phyloP scores from a whole-genome alignment of 441 rosid genomes.

The Pelargonium cotyledonis region DNA sequence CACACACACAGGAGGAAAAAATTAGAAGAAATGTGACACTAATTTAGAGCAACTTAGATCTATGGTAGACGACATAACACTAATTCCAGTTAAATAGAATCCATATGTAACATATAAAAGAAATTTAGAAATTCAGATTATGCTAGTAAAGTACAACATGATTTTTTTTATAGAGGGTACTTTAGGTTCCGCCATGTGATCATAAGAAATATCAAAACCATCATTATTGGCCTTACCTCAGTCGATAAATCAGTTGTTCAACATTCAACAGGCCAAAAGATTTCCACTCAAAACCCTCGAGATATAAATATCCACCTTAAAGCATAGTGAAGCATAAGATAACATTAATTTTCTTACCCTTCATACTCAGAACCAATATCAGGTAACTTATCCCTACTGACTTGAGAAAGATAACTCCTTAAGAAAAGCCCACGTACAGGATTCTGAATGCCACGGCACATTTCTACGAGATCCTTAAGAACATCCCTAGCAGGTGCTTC shows the following conservation, averaged over 20 bases:
- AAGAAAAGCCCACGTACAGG: constrained; percentile 76
- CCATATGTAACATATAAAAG: background rate
- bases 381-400: constrained; percentile 73
- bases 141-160: background rate
- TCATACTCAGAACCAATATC: constrained; percentile 75
- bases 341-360: constrained; percentile 43
- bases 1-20: background rate
- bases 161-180: background rate
- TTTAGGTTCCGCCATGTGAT: background rate
- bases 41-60: background rate
- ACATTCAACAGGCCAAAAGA: background rate
- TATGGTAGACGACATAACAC: background rate
- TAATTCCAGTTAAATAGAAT: background rate
- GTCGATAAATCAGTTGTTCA: background rate
- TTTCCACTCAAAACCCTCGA: background rate
- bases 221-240: background rate
- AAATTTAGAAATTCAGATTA: background rate
- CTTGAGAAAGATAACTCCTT: constrained; percentile 75
- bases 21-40: background rate
- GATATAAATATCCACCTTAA: background rate
- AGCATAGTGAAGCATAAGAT: constrained; percentile 4
- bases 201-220: background rate
- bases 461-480: constrained; percentile 78
- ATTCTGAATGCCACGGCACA: constrained; percentile 84
- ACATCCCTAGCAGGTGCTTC: constrained; percentile 82